Percentiles rank a stretch among this genome's conserved stretches.
Conservation (phyloP, 2,329 filamentous ascomycete genomes). For the Fusarium armeniacum region DNA sequence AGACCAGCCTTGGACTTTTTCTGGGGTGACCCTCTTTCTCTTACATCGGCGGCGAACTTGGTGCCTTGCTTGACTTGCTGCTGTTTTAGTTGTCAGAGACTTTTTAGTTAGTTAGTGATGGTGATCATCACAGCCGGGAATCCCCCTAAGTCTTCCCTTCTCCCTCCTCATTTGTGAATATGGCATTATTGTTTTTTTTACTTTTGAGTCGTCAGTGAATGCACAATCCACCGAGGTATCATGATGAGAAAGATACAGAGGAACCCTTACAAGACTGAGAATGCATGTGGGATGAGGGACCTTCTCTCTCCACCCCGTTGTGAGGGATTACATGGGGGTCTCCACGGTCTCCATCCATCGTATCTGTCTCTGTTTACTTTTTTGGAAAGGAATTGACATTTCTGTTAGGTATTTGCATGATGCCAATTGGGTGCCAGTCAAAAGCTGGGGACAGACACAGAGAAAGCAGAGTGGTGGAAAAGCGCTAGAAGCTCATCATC, state of each 20-base stretch:
- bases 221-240: background rate
- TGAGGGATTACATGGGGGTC: slow-evolving; percentile 12
- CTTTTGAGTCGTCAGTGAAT: background rate
- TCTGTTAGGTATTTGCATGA: slow-evolving; percentile 33
- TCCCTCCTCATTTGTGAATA: slow-evolving; percentile 44
- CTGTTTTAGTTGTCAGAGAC: background rate
- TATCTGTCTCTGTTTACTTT: background rate
- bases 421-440: slow-evolving; percentile 31
- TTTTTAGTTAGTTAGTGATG: slow-evolving; percentile 9
- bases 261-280: background rate
- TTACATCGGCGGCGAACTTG: slow-evolving; percentile 34
- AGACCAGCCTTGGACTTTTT: slow-evolving; percentile 28
- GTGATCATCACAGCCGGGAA: slow-evolving; percentile 23
- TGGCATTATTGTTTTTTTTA: background rate
- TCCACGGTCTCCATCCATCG: slow-evolving; percentile 2
- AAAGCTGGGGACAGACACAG: slow-evolving; percentile 32
- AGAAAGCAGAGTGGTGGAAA: slow-evolving; percentile 17
- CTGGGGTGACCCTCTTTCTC: slow-evolving; percentile 34
- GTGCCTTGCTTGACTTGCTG: slow-evolving; percentile 20
- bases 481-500: slow-evolving; percentile 40
- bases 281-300: background rate
- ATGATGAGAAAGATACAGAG: background rate
- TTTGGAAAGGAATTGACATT: slow-evolving; percentile 13
- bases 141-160: slow-evolving; percentile 25
- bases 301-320: slow-evolving; percentile 4